Evolutionary conservation across 129 eudicot genomes (phyloP).

Genomic region (Arctium minus): DNA sequence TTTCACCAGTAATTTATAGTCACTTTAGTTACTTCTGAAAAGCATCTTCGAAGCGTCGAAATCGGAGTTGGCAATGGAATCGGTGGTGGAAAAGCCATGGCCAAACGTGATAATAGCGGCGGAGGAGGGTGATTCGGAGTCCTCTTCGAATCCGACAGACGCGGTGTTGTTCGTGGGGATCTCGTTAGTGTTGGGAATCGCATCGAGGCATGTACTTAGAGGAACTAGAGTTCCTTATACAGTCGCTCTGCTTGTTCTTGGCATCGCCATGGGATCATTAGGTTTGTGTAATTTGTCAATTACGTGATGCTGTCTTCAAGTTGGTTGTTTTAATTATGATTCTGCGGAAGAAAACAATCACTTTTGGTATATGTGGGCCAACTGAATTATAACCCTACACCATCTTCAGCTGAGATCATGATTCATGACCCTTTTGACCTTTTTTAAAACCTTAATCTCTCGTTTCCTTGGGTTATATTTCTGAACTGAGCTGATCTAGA

Average conservation of each 20-base stretch:
- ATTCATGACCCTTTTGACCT: neutral
- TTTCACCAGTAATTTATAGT: neutral
- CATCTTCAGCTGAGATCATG: neutral
- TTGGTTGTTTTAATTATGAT: neutral
- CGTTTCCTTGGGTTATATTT: neutral
- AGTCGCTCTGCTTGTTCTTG: conserved; percentile 82
- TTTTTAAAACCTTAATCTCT: neutral
- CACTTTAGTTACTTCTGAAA: neutral
- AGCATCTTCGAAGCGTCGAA: neutral
- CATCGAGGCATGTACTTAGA: conserved; percentile 66
- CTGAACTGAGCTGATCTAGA: neutral
- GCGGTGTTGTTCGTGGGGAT: conserved; percentile 90
- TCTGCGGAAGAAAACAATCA: neutral
- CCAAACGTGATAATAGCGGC: conserved; percentile 22
- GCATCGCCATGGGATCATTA: conserved; percentile 78
- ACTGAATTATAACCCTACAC: neutral
- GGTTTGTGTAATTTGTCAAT: conserved; percentile 34
- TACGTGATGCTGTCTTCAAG: neutral
- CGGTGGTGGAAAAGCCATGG: conserved; percentile 25
- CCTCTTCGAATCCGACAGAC: conserved; percentile 40
- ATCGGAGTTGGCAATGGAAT: conserved; percentile 27
- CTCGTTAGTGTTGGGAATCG: conserved; percentile 67
- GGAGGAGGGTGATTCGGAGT: conserved; percentile 30
- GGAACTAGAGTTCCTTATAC: conserved; percentile 96
- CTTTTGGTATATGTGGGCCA: neutral